phyloP scores from a whole-genome alignment of 1,284 basidiomycete genomes.

The Apiotrichum montevideense region DNA sequence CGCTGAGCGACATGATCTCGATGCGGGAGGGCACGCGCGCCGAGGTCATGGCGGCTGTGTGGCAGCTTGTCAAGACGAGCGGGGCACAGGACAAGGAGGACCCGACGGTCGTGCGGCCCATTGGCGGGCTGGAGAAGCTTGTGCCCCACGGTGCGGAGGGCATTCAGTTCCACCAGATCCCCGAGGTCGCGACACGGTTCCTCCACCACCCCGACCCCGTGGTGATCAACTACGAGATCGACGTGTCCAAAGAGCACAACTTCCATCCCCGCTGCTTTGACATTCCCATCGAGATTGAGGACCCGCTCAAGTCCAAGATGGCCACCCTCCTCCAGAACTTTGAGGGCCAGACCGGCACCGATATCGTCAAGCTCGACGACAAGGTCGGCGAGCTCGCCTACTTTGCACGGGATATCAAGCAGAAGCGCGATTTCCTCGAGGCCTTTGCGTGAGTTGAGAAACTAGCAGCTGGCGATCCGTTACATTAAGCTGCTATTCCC shows the following conservation, averaged over 20 bases:
- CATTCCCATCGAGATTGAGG: constrained; percentile 83
- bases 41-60: constrained; percentile 74
- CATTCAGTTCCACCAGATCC: constrained; percentile 71
- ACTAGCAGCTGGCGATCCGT: too few species aligned
- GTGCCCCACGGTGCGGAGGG: constrained; percentile 54
- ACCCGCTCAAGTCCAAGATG: constrained; percentile 72
- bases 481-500: not conserved
- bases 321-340: constrained; percentile 63
- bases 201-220: constrained; percentile 75
- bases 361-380: constrained; percentile 74
- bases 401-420: constrained; percentile 73
- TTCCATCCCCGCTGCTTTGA: constrained; percentile 64
- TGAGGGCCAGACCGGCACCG: constrained; percentile 59
- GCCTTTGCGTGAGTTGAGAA: constrained; percentile 57
- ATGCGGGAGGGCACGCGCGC: constrained; percentile 80
- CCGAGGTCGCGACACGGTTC: constrained; percentile 76
- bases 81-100: constrained; percentile 87
- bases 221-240: constrained; percentile 62
- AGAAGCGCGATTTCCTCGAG: constrained; percentile 79
- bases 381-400: constrained; percentile 76
- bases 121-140: constrained; percentile 61
- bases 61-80: constrained; percentile 86
- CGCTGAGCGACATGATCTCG: constrained; percentile 69
- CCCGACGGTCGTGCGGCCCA: constrained; percentile 66
- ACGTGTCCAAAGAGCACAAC: constrained; percentile 42